Base-by-base conservation (phyloP, 805 yeast genomes). In the Ogataea sp. region DNA sequence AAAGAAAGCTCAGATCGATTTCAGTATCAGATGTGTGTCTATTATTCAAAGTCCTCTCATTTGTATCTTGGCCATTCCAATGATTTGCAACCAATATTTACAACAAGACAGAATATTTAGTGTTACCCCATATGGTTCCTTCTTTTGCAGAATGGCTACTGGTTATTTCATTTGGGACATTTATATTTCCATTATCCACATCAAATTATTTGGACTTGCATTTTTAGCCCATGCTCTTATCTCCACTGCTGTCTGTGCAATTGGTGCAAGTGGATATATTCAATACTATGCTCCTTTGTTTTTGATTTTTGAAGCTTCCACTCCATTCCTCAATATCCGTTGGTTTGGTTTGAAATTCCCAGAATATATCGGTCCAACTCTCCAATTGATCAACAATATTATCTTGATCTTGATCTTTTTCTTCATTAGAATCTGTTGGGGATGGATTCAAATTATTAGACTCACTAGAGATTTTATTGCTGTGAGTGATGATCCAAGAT, bases 161-260 rank as follows among this genome's bases (percentile, higher is more conserved):
- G 53, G 58, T 21, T 62, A 62, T 43, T 62, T 62, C 36, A 47
- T 62, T 20, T 62, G 66, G 66, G 68, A 62, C 40, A 45, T 62
- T 3, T 20, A 54, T 28, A 43, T 58, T 27, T 61, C 64, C 5
- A 28, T 49, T 10, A 42, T 43, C 20, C 58, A 53, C 37, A 42
- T 61, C 9, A 36, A 45, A 4, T 49, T 49, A 36, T 59, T 57
- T 36, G 68, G 67, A 2, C 30, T 56, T 20, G 67, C 65, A 9
- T 62, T 62, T 36, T 43, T 60, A 39, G 40, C 62, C 23, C 67
- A 62, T 47, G 67, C 65, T 15, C 39, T 61, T 15, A 60, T 60
- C 28, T 61, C 66, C 13, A 48, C 63, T 5, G 38, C 50, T 10
- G 66, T 61, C 5, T 47, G 44, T 29, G 27, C 34, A 15, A 59